Percentiles rank a stretch among this genome's conserved stretches.
Conservation (phyloP, 2,329 filamentous ascomycete genomes). For the Albifimbria verrucaria region DNA sequence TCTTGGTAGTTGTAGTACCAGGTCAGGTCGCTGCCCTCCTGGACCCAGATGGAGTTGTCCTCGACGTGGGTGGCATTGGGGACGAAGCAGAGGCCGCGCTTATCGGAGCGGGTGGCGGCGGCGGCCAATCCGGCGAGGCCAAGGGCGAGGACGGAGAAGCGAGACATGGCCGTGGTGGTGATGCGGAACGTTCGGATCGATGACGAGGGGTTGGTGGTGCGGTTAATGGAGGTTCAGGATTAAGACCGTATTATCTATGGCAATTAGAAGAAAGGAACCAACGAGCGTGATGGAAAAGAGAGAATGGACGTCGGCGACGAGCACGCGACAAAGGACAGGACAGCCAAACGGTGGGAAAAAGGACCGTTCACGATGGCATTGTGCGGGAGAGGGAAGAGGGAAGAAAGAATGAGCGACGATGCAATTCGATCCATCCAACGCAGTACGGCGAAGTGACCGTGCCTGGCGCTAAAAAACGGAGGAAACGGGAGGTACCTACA, state of each 20-base stretch:
- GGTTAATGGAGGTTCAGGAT: background rate
- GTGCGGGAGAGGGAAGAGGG: background rate
- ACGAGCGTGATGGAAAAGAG: background rate
- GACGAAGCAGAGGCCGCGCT: conserved; percentile 72
- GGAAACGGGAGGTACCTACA: background rate
- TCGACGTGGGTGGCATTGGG: conserved; percentile 48
- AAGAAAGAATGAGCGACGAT: too few species aligned
- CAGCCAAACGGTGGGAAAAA: background rate
- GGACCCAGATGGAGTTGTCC: conserved; percentile 66
- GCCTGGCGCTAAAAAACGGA: background rate
- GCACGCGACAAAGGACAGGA: background rate
- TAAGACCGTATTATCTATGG: background rate
- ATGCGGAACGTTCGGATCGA: background rate
- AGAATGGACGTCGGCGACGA: background rate
- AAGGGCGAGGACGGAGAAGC: conserved; percentile 12
- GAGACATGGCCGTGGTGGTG: background rate
- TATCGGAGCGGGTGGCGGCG: conserved; percentile 36
- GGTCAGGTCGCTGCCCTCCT: conserved; percentile 55
- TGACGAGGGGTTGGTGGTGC: background rate
- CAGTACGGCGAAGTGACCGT: too few species aligned
- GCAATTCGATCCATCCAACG: too few species aligned
- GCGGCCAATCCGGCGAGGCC: conserved; percentile 17
- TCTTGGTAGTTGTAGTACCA: conserved; percentile 84
- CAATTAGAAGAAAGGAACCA: background rate
- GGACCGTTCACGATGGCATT: background rate